Evolutionary conservation across 2,329 filamentous ascomycete genomes (phyloP), one percentile per base, ranked within the genome.

Genomic region (Ascochyta viciae-villosae): DNA sequence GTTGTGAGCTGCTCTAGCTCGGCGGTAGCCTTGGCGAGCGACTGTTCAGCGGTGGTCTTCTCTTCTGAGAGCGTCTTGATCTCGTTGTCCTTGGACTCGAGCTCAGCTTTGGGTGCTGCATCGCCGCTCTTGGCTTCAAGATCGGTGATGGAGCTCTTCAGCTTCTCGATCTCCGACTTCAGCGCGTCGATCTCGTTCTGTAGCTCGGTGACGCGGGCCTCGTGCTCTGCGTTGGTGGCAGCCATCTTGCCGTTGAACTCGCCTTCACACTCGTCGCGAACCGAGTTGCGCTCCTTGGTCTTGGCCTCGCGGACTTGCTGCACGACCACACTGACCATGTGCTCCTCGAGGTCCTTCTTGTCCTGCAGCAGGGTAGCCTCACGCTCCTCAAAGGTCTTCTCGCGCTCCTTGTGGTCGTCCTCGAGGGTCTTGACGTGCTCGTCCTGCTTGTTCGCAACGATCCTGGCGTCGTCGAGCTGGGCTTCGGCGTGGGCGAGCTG

Each of bases 311-410:
- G 73, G 15, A 77, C 73, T 54, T 76, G 75, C 60, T 77, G 74
- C 38, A 77, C 74, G 33, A 77, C 74, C 16, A 76, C 73, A 35
- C 71, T 74, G 41, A 77, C 75, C 74, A 77, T 76, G 63, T 77
- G 74, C 60, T 76, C 74, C 62, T 76, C 75, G 6, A 76, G 62
- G 23, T 73, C 70, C 62, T 73, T 72, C 66, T 76, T 77, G 54
- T 76, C 74, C 58, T 71, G 67, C 55, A 71, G 58, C 26, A 73
- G 65, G 0, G 68, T 62, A 24, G 55, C 45, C 50, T 73, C 70
- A 31, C 69, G 66, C 61, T 71, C 67, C 44, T 70, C 65, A 49
- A 72, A 74, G 33, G 61, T 64, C 51, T 58, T 62, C 54, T 69
- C 65, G 45, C 69, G 67, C 60, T 70, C 70, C 50, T 68, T 67